A percentile compares a stretch with the other conserved stretches of the same genome.
phyloP scores from a whole-genome alignment of 2,329 filamentous ascomycete species.

The Xylaria sp. region DNA sequence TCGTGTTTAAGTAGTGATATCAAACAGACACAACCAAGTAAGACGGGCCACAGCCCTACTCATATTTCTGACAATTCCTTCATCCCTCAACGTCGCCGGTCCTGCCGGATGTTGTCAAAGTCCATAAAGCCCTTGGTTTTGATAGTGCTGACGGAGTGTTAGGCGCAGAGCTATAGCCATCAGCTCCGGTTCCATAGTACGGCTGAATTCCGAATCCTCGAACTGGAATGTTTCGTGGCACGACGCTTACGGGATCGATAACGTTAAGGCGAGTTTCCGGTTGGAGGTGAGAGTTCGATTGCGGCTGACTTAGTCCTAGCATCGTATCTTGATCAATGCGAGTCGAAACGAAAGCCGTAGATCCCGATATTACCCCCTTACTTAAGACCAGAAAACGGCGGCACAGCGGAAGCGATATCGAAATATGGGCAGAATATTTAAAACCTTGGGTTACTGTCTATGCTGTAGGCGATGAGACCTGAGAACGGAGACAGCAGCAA shows the following conservation, averaged over 20 bases:
- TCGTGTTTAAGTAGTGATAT: constrained; percentile 9
- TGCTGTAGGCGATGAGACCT: background rate
- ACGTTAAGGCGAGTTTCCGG: background rate
- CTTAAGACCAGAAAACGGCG: background rate
- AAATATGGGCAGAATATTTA: background rate
- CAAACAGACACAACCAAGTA: background rate
- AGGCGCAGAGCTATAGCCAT: background rate
- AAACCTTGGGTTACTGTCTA: background rate
- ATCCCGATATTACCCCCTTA: background rate
- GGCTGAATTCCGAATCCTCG: constrained; percentile 5
- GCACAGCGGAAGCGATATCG: background rate
- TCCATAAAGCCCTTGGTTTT: constrained; percentile 7
- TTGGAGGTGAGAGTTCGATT: background rate
- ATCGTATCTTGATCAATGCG: background rate
- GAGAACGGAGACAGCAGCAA: background rate
- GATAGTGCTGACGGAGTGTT: constrained; percentile 9
- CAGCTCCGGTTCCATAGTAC: background rate
- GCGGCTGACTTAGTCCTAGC: background rate
- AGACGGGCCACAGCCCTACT: constrained; percentile 1
- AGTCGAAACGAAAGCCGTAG: background rate
- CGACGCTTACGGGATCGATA: background rate
- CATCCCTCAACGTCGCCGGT: constrained; percentile 1
- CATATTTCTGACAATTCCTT: constrained; percentile 1
- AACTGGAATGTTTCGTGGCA: background rate
- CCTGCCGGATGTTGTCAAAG: constrained; percentile 12